These are phyloP conservation scores for Dothiorella sarmentorum DNA, from an alignment of 2,329 filamentous ascomycete genomes.

Conservation along the genomic window DNA sequence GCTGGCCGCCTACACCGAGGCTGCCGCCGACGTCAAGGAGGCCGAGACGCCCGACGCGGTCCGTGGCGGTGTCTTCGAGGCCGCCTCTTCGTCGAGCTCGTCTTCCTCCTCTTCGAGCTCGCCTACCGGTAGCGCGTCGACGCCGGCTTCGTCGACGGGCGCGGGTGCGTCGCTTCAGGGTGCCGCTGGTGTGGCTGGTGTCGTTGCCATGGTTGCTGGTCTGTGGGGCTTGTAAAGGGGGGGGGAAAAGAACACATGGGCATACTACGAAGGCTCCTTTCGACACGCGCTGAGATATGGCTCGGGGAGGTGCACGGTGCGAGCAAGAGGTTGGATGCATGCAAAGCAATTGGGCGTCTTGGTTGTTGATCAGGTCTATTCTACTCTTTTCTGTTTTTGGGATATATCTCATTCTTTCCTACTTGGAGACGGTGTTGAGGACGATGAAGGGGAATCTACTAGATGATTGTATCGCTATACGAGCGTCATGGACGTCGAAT, in stretches of 20 bases:
- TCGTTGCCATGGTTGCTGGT: slow-evolving; percentile 10
- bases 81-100: slow-evolving; percentile 16
- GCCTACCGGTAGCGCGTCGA: slow-evolving; percentile 22
- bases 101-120: slow-evolving; percentile 19
- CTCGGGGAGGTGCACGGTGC: too few species aligned
- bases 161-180: slow-evolving; percentile 24
- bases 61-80: slow-evolving; percentile 26
- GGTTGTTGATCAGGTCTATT: too few species aligned
- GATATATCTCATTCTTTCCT: too few species aligned
- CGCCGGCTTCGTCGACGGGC: slow-evolving; percentile 16
- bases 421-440: too few species aligned
- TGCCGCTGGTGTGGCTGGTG: not conserved
- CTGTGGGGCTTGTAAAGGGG: slow-evolving; percentile 5
- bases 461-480: too few species aligned
- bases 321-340: too few species aligned
- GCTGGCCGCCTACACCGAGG: slow-evolving; percentile 25
- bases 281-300: too few species aligned
- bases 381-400: too few species aligned
- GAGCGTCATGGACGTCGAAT: too few species aligned
- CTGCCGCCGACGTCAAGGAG: slow-evolving; percentile 22
- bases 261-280: too few species aligned
- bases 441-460: too few species aligned
- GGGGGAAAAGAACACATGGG: not conserved
- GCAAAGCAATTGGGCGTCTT: too few species aligned
- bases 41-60: slow-evolving; percentile 27